Percentiles rank a stretch among this genome's conserved stretches.
phyloP scores from a whole-genome alignment of 306 rosid species.

The Cucurbita pepo region DNA sequence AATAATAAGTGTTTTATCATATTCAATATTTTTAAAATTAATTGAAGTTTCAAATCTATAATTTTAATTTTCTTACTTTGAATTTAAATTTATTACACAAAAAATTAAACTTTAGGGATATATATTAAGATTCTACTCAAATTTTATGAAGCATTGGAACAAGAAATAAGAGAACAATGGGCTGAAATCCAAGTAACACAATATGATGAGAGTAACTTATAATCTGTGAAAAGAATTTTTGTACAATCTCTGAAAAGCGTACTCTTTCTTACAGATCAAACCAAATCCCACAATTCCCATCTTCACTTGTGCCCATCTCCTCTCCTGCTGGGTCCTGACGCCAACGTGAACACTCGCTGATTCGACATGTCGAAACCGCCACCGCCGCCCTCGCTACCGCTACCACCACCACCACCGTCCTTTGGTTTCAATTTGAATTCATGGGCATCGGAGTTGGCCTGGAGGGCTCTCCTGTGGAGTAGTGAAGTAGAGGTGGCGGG shows the following conservation, averaged over 20 bases:
- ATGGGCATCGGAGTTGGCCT: neutral
- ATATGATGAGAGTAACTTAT: neutral
- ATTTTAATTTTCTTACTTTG: no score
- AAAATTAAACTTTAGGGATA: no score
- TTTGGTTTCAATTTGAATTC: neutral
- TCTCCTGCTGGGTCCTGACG: conserved; percentile 6
- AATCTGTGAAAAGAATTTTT: conserved; percentile 1
- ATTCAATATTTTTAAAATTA: no score
- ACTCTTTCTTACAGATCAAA: neutral
- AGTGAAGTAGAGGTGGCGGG: neutral
- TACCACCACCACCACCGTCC: neutral
- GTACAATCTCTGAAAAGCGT: neutral
- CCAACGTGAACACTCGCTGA: conserved; percentile 3
- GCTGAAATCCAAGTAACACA: neutral
- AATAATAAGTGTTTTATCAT: no score
- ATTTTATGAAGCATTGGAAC: no score
- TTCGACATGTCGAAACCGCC: neutral
- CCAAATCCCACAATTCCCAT: neutral
- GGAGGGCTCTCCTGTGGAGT: neutral
- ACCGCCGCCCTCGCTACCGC: neutral
- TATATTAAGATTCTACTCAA: no score
- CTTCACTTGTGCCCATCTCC: neutral
- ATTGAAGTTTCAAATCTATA: no score
- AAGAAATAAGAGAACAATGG: neutral
- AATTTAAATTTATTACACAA: no score